These are phyloP conservation scores for Plenodomus tracheiphilus DNA, from an alignment of 2,329 filamentous ascomycete genomes.

Conservation along the genomic window DNA sequence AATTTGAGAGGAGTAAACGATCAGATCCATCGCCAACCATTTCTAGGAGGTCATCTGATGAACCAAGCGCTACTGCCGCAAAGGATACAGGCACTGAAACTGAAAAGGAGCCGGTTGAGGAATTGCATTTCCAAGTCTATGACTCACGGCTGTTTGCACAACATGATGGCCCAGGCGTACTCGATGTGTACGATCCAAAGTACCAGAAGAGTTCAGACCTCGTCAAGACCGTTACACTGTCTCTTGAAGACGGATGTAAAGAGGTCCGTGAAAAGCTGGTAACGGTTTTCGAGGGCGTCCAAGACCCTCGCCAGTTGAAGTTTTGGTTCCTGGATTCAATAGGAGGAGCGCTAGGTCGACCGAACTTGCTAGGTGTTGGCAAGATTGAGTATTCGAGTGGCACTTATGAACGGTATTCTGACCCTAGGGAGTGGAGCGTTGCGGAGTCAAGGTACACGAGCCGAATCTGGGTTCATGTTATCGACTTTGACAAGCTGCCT, in stretches of 20 bases:
- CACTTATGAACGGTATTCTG: conserved; percentile 28
- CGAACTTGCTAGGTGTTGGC: conserved; percentile 34
- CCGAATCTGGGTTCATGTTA: conserved; percentile 41
- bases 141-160: conserved; percentile 38
- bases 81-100: conserved; percentile 4
- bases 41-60: conserved; percentile 11
- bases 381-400: conserved; percentile 40
- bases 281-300: conserved; percentile 27
- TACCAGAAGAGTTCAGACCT: conserved; percentile 11
- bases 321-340: conserved; percentile 46
- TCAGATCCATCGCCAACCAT: conserved; percentile 15
- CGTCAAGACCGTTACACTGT: conserved; percentile 26
- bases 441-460: conserved; percentile 24
- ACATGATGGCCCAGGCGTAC: conserved; percentile 43
- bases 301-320: conserved; percentile 45
- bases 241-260: conserved; percentile 26
- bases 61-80: conserved; percentile 4
- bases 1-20: conserved; percentile 31
- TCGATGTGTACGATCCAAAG: conserved; percentile 38
- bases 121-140: conserved; percentile 36
- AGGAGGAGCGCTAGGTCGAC: conserved; percentile 33
- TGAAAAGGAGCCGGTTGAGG: conserved; percentile 7
- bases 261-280: conserved; percentile 38
- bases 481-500: conserved; percentile 35
- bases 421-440: conserved; percentile 32